Evolutionary conservation across 2,329 filamentous ascomycete species (phyloP).

Genomic region (Neofusicoccum laricinum): DNA sequence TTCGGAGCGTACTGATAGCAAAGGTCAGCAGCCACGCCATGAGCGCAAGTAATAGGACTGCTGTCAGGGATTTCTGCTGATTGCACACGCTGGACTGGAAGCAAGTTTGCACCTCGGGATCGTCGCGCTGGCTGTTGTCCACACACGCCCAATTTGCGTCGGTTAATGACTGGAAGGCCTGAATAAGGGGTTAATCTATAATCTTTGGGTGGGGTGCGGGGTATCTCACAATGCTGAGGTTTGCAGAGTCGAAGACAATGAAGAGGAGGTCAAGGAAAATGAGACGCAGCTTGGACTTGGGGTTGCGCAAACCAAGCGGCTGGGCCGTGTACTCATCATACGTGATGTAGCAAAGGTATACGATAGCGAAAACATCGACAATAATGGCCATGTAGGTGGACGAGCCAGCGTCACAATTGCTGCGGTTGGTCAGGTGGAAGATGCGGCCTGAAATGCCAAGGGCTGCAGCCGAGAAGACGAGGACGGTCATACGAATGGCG

Average conservation of each 20-base stretch:
- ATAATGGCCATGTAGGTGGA: conserved; percentile 86
- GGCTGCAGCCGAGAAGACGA: conserved; percentile 78
- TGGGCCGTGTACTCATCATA: conserved; percentile 96
- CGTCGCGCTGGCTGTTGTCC: conserved; percentile 15
- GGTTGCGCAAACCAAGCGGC: conserved; percentile 80
- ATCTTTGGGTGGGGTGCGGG: neutral
- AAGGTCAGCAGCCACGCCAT: conserved; percentile 91
- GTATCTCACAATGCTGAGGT: conserved; percentile 62
- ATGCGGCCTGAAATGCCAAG: conserved; percentile 77
- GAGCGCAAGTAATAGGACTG: conserved; percentile 75
- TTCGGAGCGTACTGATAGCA: conserved; percentile 62
- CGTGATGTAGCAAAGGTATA: conserved; percentile 90
- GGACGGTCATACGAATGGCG: conserved; percentile 75
- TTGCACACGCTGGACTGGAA: conserved; percentile 51
- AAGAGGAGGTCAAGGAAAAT: conserved; percentile 93
- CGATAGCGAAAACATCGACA: conserved; percentile 82
- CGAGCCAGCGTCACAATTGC: conserved; percentile 42
- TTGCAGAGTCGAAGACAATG: conserved; percentile 95
- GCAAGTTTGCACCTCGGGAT: conserved; percentile 22
- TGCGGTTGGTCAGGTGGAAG: conserved; percentile 58
- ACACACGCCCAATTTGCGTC: conserved; percentile 56
- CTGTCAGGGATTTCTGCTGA: conserved; percentile 69
- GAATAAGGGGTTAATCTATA: neutral
- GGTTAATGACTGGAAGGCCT: conserved; percentile 76
- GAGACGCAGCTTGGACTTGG: conserved; percentile 81